Percentiles rank a stretch among this genome's conserved stretches.
phyloP scores from a whole-genome alignment of 164 flowering plant genomes.

The Stephania japonica region DNA sequence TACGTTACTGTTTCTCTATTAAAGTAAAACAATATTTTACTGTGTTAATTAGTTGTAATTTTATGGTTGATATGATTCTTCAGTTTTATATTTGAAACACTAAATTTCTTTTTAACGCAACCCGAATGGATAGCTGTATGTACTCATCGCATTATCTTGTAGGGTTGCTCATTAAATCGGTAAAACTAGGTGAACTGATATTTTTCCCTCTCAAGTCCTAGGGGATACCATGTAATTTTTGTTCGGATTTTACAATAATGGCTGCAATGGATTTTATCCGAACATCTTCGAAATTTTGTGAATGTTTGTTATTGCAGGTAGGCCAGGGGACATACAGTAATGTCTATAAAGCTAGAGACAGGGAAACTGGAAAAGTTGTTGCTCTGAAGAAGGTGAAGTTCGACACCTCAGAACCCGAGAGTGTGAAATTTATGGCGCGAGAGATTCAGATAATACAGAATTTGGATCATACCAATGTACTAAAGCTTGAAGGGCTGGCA shows the following conservation, averaged over 20 bases:
- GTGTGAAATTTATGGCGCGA: constrained; percentile 69
- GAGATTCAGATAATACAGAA: constrained; percentile 52
- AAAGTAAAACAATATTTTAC: neutral
- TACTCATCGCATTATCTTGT: neutral
- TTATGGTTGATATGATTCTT: neutral
- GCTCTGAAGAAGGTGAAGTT: constrained; percentile 74
- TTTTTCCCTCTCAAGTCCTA: neutral
- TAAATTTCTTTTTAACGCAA: neutral
- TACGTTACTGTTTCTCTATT: neutral
- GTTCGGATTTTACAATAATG: neutral
- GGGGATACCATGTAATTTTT: neutral
- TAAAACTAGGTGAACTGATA: neutral
- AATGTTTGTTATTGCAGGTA: constrained; percentile 33
- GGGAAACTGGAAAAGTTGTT: constrained; percentile 52
- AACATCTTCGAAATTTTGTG: neutral
- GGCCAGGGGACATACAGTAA: constrained; percentile 77
- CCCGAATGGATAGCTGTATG: neutral
- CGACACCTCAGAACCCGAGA: constrained; percentile 61
- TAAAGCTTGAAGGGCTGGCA: constrained; percentile 66
- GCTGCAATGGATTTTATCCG: neutral
- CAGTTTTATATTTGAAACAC: neutral
- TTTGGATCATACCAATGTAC: constrained; percentile 64
- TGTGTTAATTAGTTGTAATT: neutral
- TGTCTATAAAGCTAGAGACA: constrained; percentile 65
- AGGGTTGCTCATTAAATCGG: neutral